Base-by-base conservation (phyloP, 2,329 filamentous ascomycete genomes). In the Trichoderma hamatum region DNA sequence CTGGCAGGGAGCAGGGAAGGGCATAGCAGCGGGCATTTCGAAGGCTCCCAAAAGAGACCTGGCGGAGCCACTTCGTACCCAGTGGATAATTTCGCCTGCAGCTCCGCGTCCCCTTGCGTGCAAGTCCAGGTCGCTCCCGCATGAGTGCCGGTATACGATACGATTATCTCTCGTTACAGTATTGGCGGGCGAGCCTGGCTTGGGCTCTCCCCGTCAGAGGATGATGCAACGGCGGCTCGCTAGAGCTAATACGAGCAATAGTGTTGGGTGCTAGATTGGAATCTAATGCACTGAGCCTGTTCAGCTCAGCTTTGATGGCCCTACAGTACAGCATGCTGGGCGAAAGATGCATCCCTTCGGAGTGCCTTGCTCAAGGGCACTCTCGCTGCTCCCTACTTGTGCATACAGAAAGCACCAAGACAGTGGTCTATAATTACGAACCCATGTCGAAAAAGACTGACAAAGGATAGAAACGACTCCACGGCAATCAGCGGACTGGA, bases 81-180 rank as follows among this genome's bases (percentile, higher is more conserved):
- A 36, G 66, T 60, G 58, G 66, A 62, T 62, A 68, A 68, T 68
- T 56, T 68, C 66, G 66, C 58, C 66, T 62, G 58, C 46, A 34
- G 66, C 19, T 67, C 30, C 54, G 34, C 30, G 36, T 51, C 63
- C 54, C 39, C 52, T 58, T 46, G 63, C 63, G 10, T 24, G 11
- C n/a, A 24, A 43, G 13, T n/a, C n/a, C 19, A 49, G 21, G 46
- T 65, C 24, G 49, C 61, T n/a, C 9, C 39, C 39, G 39, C n/a
- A 21, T 30, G 13, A 24, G n/a, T 51, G 11, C 21, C 21, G 19
- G n/a, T 24, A 19, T 13, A 21, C 46, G 46, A 56, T 30, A n/a
- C n/a, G 5, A 30, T n/a, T 7, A 13, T 6, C 13, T 5, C 28
- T 43, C 16, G 39, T 6, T n/a, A 19, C 39, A n/a, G 39, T 3